Base-by-base conservation (phyloP, 2,329 filamentous ascomycete genomes). In the Emergomyces orientalis region DNA sequence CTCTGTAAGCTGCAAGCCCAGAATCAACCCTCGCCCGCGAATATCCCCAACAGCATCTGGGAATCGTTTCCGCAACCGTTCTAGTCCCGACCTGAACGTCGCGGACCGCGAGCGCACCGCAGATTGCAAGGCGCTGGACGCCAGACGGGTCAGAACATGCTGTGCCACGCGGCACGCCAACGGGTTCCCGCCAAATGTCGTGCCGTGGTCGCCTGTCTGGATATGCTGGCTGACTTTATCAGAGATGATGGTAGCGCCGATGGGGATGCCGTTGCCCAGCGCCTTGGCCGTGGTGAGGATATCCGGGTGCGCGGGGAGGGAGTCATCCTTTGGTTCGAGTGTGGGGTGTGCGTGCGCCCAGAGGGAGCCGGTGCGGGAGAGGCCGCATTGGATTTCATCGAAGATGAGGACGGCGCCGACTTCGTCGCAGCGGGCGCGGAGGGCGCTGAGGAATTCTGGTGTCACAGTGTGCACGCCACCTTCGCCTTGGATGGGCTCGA, bases 401-500 rank as follows among this genome's bases (percentile, higher is more conserved):
- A 94, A 93, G 72, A 97, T 89, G 63, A 99, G 80, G 3, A 97
- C 85, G 1, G 93, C 92, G 60, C 90, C 91, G 39, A 97, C 91
- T 69, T 91, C 88, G 62, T 87, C 88, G 76, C 92, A 97, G 64
- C 92, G 85, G 72, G 84, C 84, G 63, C 91, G 90, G n/a, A 99
- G 83, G 0, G 91, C 89, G 30, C 86, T 75, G 30, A 99, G 82
- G 76, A 97, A 99, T 67, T 91, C 90, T 3, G 89, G 85, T 0
- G 84, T 88, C 2, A 90, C 94, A 13, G 89, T 86, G 69, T 93
- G 88, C 60, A 99, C 88, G 67, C 94, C 94, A 19, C 94, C 94
- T 78, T 99, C 94, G 63, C 94, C 94, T 78, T 99, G 94, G 65
- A 99, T 96, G 9, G 94, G 94, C 81, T 99, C 94, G 55, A 99